Conservation (phyloP, 257 asterid genomes). For the Nicotiana knightiana region DNA sequence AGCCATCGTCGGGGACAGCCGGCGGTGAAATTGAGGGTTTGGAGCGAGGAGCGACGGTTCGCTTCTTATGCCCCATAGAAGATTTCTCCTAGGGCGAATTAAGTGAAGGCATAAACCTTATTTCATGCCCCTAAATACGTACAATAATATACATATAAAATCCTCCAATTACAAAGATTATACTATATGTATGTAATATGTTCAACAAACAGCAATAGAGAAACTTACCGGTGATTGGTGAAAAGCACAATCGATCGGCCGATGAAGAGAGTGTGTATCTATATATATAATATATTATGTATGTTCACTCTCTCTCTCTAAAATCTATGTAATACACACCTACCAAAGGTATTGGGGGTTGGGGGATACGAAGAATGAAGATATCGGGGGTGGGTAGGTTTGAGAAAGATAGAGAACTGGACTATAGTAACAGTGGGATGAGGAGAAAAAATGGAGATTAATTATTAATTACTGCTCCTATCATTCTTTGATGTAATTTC, state of each 20-base stretch:
- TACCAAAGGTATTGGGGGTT: too few species aligned
- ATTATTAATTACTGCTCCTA: too few species aligned
- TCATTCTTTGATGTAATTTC: too few species aligned
- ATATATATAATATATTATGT: neutral
- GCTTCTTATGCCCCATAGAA: conserved; percentile 45
- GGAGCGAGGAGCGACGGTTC: conserved; percentile 33
- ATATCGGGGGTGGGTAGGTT: too few species aligned
- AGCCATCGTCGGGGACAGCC: neutral
- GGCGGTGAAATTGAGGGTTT: conserved; percentile 27
- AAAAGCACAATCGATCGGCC: neutral
- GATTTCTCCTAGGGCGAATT: conserved; percentile 7
- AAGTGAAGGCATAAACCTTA: conserved; percentile 21
- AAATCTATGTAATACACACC: too few species aligned
- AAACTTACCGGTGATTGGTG: neutral
- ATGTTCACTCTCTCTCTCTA: neutral
- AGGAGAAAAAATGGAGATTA: too few species aligned
- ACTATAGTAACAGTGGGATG: too few species aligned
- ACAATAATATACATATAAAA: neutral
- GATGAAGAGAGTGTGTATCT: neutral
- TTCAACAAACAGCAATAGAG: neutral
- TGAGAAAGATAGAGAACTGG: too few species aligned
- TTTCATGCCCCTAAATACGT: neutral
- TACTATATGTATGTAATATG: neutral
- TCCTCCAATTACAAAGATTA: neutral
- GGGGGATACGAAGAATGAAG: too few species aligned